phyloP scores from a whole-genome alignment of 2,329 filamentous ascomycete species.

The Alternaria sp. region DNA sequence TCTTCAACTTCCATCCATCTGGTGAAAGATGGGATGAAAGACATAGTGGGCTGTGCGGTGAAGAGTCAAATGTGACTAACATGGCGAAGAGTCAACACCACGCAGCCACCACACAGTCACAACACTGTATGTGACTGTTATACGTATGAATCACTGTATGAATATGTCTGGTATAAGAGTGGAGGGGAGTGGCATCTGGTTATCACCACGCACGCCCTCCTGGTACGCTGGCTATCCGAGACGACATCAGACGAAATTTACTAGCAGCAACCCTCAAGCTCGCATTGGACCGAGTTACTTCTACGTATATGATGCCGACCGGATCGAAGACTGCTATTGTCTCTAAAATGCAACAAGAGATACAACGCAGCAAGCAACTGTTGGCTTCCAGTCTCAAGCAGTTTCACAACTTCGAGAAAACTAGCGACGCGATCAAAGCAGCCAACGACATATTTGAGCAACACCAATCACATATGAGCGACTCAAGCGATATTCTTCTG shows the following conservation, averaged over 20 bases:
- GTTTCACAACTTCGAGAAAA: too few species aligned
- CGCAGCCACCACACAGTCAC: neutral
- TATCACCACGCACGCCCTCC: neutral
- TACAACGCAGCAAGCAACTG: too few species aligned
- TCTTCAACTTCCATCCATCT: neutral
- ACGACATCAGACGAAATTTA: neutral
- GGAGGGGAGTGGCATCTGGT: neutral
- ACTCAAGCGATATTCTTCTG: too few species aligned
- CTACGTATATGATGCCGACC: too few species aligned
- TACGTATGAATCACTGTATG: neutral
- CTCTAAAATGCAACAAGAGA: too few species aligned
- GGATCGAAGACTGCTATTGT: too few species aligned
- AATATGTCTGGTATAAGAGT: neutral
- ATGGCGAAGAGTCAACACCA: neutral
- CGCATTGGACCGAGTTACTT: too few species aligned
- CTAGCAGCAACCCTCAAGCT: too few species aligned
- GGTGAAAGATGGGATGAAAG: neutral
- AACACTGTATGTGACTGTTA: neutral
- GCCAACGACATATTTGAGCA: too few species aligned
- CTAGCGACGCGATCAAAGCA: too few species aligned
- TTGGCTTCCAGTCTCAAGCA: too few species aligned
- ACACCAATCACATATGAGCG: too few species aligned
- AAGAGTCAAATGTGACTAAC: neutral
- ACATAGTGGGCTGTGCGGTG: neutral
- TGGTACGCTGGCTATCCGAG: neutral